Evolutionary conservation across 2,329 filamentous ascomycete genomes (phyloP).

Genomic region (Paracamarosporium sp.): DNA sequence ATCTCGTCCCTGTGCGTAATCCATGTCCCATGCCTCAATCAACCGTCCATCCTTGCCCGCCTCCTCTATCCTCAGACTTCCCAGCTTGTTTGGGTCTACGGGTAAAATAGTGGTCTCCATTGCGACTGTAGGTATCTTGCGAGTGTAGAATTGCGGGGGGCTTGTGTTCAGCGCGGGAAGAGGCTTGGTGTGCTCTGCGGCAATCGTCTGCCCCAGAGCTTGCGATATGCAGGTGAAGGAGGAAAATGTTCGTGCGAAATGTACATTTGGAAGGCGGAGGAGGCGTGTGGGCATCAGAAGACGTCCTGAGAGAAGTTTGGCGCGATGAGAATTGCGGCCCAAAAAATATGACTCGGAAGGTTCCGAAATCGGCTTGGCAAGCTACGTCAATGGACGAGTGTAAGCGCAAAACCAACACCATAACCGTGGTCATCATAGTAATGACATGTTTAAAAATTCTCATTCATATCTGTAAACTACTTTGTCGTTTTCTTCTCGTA

Average conservation of each 20-base stretch:
- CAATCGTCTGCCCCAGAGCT: constrained; percentile 34
- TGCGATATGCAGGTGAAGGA: constrained; percentile 18
- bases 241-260: constrained; percentile 19
- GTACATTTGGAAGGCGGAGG: constrained; percentile 45
- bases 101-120: constrained; percentile 50
- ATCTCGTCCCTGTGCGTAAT: constrained; percentile 50
- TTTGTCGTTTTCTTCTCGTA: neutral
- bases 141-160: constrained; percentile 8
- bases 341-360: constrained; percentile 34
- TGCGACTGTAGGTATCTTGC: neutral
- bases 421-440: too few relatives aligned
- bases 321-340: constrained; percentile 22
- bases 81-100: constrained; percentile 50
- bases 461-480: too few relatives aligned
- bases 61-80: constrained; percentile 40
- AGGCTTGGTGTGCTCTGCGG: constrained; percentile 20
- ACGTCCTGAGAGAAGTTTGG: constrained; percentile 14
- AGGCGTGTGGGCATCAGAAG: constrained; percentile 38
- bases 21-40: constrained; percentile 42
- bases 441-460: too few relatives aligned
- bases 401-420: neutral
- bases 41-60: constrained; percentile 35
- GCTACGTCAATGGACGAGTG: neutral
- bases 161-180: constrained; percentile 31
- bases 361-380: constrained; percentile 6